Evolutionary conservation across 768 basidiomycete species (phyloP), one percentile per base, ranked within the genome.

Genomic region (Kwoniella dejecticola): DNA sequence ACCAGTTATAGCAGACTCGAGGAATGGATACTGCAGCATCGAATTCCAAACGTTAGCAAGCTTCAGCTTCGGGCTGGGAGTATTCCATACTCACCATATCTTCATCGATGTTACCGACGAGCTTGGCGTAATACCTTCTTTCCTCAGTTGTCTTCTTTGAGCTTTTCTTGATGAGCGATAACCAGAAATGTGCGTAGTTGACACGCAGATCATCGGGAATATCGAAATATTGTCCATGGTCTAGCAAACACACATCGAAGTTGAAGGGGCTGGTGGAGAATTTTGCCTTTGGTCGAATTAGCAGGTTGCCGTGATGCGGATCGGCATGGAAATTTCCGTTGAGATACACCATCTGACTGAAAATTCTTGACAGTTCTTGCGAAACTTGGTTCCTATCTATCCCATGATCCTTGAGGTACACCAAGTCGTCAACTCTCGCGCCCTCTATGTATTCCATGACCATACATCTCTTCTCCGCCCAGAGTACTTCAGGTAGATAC

Each of bases 331-430:
- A 77, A 55, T 74, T 92, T 17, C 94, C 94, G 75, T 95, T 90
- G 42, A 96, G 76, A 72, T 97, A 95, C 11, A 98, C 91, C 96
- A 98, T 97, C 72, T 86, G 87, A 50, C 85, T 89, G 75, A 97
- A 97, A 71, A 99, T 95, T 66, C 88, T 81, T 2, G 89, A 86
- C 21, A 99, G 83, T 79, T 98, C 93, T 55, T 95, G 81, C 0
- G 92, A 87, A 44, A 99, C 94, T 76, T 88, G 88, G 75, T 98
- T 99, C 54, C 95, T 83, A 78, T 99, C 91, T 64, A 99, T 97
- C 45, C 85, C 83, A 63, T 89, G 83, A 36, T 86, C 81, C 23
- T 88, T 87, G 13, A 99, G 83, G 75, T 91, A 99, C 36, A 82
- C 82, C 54, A 95, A 77, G 76, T 97, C 89, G 73, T 97, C 94